Evolutionary conservation across 495 filamentous ascomycete species (phyloP).

Genomic region (Lepraria neglecta): DNA sequence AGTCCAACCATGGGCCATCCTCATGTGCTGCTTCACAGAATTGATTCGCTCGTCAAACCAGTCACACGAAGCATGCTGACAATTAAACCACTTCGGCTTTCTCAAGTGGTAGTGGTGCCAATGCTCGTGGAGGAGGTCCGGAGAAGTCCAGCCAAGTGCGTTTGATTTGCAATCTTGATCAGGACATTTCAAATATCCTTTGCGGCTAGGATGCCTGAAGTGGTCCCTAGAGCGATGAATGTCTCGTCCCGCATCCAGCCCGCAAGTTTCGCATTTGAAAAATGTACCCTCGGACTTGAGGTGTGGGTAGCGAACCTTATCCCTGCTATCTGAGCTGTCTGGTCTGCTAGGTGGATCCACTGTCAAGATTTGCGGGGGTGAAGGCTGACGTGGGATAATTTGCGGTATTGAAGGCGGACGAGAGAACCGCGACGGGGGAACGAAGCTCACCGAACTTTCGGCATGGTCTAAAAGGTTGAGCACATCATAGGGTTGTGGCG

Average conservation of each 20-base stretch:
- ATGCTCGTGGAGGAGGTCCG: neutral
- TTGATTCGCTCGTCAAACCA: neutral
- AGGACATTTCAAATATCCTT: neutral
- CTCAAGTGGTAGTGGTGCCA: neutral
- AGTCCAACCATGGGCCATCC: neutral
- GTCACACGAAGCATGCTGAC: neutral
- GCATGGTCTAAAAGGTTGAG: too few species aligned
- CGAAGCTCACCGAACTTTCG: too few species aligned
- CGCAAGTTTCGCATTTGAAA: neutral
- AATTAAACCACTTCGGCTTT: neutral
- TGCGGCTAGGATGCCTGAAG: neutral
- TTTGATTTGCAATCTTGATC: neutral
- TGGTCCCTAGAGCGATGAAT: neutral
- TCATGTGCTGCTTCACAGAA: neutral
- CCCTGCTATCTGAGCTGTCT: neutral
- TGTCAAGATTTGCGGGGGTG: neutral
- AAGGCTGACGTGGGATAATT: neutral
- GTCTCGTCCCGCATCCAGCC: neutral
- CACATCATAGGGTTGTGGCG: neutral
- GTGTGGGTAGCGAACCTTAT: neutral
- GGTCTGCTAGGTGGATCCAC: neutral
- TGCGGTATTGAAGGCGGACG: neutral
- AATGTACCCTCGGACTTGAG: neutral
- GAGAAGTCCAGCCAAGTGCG: neutral
- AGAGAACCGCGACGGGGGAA: too few species aligned